phyloP scores from a whole-genome alignment of 768 basidiomycete species.

The Leccinum rimulosum region DNA sequence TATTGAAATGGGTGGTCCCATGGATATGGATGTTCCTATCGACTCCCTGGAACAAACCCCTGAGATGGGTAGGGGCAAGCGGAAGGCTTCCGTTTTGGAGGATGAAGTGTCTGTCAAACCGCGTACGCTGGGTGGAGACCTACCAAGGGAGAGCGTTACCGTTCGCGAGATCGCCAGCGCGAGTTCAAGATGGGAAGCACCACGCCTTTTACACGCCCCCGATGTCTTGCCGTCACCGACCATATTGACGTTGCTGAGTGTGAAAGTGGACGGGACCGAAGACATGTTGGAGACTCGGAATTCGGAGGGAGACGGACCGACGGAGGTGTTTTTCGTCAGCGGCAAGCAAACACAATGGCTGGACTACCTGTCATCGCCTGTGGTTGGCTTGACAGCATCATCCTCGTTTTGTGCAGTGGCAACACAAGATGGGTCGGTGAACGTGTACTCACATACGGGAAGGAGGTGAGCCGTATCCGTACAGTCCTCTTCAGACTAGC shows the following conservation, averaged over 20 bases:
- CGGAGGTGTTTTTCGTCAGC: constrained; percentile 64
- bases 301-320: constrained; percentile 59
- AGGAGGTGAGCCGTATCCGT: constrained; percentile 54
- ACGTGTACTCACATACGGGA: constrained; percentile 82
- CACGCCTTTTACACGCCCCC: constrained; percentile 20
- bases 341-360: constrained; percentile 81
- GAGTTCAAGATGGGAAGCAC: constrained; percentile 13
- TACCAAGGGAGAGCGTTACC: constrained; percentile 46
- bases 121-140: constrained; percentile 70
- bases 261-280: constrained; percentile 61
- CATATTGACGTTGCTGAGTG: constrained; percentile 57
- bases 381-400: constrained; percentile 65
- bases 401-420: constrained; percentile 70
- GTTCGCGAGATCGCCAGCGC: constrained; percentile 52
- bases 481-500: neutral
- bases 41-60: constrained; percentile 51
- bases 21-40: constrained; percentile 56
- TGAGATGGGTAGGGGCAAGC: constrained; percentile 43
- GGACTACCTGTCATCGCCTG: constrained; percentile 79
- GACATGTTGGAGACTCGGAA: constrained; percentile 79
- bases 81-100: constrained; percentile 47
- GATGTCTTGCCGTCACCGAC: constrained; percentile 46
- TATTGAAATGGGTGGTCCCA: constrained; percentile 40
- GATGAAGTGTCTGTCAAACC: constrained; percentile 38
- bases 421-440: constrained; percentile 75